Conservation (phyloP, 768 basidiomycete species). For the Sporobolomyces roseus region DNA sequence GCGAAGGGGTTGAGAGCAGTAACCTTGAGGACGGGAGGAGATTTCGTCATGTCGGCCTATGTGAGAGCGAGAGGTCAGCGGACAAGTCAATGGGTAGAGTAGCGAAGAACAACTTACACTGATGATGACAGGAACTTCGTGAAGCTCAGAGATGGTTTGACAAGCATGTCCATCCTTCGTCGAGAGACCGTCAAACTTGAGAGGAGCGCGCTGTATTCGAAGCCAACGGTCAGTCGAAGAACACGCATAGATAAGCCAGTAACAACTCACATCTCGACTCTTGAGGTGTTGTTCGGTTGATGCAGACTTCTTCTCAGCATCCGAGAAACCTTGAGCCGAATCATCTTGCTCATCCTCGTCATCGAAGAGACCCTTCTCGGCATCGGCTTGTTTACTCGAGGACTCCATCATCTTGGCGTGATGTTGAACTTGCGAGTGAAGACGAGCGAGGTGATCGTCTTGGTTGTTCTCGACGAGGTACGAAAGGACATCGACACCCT, state of each 20-base stretch:
- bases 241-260: neutral
- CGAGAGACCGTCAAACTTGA: conserved; percentile 15
- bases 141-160: conserved; percentile 26
- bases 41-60: conserved; percentile 28
- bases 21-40: conserved; percentile 73
- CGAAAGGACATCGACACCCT: conserved; percentile 74
- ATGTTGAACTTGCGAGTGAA: conserved; percentile 86
- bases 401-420: conserved; percentile 90
- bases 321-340: neutral
- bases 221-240: neutral
- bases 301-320: conserved; percentile 7
- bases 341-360: conserved; percentile 61
- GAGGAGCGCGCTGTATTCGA: conserved; percentile 13
- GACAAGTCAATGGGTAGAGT: neutral
- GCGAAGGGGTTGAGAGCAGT: conserved; percentile 83
- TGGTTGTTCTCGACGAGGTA: conserved; percentile 95
- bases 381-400: conserved; percentile 73
- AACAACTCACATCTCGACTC: conserved; percentile 64
- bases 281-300: conserved; percentile 66
- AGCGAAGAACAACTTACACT: conserved; percentile 3
- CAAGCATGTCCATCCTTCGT: conserved; percentile 27
- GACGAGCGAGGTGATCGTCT: conserved; percentile 90
- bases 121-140: conserved; percentile 29
- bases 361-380: conserved; percentile 82
- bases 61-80: neutral